Percentiles rank a stretch among this genome's conserved stretches.
Evolutionary conservation across 805 yeast genomes (phyloP).

Genomic region (Yamadazyma scolyti): DNA sequence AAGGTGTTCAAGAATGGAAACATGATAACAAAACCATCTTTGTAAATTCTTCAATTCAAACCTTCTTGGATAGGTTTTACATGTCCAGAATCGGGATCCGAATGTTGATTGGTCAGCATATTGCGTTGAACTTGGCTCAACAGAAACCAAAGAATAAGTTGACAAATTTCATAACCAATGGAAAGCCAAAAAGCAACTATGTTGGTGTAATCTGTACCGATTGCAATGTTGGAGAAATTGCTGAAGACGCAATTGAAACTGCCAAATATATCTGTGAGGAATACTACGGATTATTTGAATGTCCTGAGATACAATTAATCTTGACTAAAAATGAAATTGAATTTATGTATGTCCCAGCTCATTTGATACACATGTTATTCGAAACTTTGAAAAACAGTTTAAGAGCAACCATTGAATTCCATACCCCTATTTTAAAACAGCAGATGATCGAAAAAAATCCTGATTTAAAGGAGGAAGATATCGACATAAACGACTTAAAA

Average conservation of each 20-base stretch:
- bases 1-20: constrained; percentile 92
- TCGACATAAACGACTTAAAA: constrained; percentile 56
- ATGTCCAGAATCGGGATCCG: constrained; percentile 90
- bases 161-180: constrained; percentile 25
- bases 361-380: constrained; percentile 84
- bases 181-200: constrained; percentile 47
- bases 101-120: constrained; percentile 93
- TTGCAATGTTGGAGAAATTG: constrained; percentile 79
- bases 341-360: constrained; percentile 93
- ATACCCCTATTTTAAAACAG: constrained; percentile 47
- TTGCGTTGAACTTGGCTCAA: constrained; percentile 73
- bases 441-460: constrained; percentile 41
- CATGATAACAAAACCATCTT: constrained; percentile 41
- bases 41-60: constrained; percentile 71
- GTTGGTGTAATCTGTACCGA: constrained; percentile 88
- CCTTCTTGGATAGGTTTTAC: constrained; percentile 80
- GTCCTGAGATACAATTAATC: constrained; percentile 76
- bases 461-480: constrained; percentile 28
- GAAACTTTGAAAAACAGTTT: constrained; percentile 84
- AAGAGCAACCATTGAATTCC: constrained; percentile 84
- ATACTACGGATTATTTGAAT: constrained; percentile 81
- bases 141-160: constrained; percentile 36
- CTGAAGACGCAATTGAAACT: constrained; percentile 84
- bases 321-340: constrained; percentile 68
- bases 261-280: constrained; percentile 90